A percentile compares a stretch with the other conserved stretches of the same genome.
These are phyloP conservation scores for Ormosia emarginata DNA, from an alignment of 306 rosid species.

Conservation along the genomic window DNA sequence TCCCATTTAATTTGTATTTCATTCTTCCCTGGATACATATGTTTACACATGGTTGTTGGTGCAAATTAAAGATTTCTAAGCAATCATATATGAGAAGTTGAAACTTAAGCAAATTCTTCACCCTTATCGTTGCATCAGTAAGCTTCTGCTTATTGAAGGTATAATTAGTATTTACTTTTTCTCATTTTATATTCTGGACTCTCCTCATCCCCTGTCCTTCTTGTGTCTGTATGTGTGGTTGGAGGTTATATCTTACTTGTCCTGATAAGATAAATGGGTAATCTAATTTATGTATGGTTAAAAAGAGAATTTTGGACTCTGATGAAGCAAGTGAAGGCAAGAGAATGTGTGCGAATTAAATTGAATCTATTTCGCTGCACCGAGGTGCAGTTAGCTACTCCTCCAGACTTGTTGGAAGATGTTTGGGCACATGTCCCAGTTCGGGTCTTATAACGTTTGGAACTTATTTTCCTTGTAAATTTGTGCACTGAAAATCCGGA, in stretches of 20 bases:
- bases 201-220: not conserved
- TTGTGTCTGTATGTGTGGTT: not conserved
- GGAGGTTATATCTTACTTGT: not conserved
- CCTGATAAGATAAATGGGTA: not conserved
- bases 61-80: not conserved
- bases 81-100: not conserved
- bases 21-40: not conserved
- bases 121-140: not conserved
- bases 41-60: not conserved
- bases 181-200: not conserved
- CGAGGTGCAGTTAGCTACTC: no score
- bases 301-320: no score
- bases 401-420: no score
- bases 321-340: no score
- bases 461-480: not conserved
- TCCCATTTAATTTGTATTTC: not conserved
- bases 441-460: no score
- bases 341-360: no score
- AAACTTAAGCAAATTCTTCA: not conserved
- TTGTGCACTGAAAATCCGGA: not conserved
- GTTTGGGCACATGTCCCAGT: no score
- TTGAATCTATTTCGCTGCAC: no score
- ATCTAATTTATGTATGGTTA: not conserved
- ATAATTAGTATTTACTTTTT: not conserved
- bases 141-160: not conserved